These are phyloP conservation scores for Phellinidium pouzarii DNA, from an alignment of 1,284 basidiomycete genomes.

Conservation along the genomic window DNA sequence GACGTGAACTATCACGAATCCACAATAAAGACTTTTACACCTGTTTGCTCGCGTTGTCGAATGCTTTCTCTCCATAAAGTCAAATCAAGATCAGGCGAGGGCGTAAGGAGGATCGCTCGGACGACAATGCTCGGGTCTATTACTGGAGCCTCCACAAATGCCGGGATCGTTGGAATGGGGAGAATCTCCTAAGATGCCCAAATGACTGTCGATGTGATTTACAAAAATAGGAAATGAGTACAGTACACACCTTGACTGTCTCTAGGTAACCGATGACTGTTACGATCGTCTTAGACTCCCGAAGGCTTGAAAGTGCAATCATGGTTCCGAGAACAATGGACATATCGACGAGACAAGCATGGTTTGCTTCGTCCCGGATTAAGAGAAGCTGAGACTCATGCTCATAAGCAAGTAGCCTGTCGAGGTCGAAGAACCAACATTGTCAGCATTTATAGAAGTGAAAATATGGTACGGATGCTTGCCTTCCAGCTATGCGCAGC, in stretches of 20 bases:
- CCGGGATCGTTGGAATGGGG: conserved; percentile 11
- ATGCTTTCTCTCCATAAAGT: conserved; percentile 10
- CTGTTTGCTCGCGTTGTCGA: neutral
- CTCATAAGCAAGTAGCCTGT: conserved; percentile 12
- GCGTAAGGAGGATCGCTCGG: conserved; percentile 14
- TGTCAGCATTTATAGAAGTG: neutral
- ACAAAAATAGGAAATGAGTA: neutral
- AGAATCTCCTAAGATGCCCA: neutral
- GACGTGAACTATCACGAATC: neutral
- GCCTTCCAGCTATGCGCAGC: conserved; percentile 13
- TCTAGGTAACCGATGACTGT: conserved; percentile 14
- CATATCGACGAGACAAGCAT: conserved; percentile 14
- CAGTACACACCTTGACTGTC: neutral
- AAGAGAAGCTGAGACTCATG: conserved; percentile 11
- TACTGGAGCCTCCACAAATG: conserved; percentile 12
- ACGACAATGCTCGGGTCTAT: conserved; percentile 7
- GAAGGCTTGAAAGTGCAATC: neutral
- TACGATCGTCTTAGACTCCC: conserved; percentile 7
- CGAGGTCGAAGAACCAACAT: too few relatives aligned
- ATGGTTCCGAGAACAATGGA: conserved; percentile 8
- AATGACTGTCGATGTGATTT: neutral
- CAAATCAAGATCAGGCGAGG: conserved; percentile 13
- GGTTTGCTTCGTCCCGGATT: conserved; percentile 6
- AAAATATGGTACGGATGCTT: neutral
- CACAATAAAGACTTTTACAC: neutral